Percentiles rank a stretch among this genome's conserved stretches.
Evolutionary conservation across 108 stramenopile genomes (phyloP).

Genomic region (Nitzschia sp.): DNA sequence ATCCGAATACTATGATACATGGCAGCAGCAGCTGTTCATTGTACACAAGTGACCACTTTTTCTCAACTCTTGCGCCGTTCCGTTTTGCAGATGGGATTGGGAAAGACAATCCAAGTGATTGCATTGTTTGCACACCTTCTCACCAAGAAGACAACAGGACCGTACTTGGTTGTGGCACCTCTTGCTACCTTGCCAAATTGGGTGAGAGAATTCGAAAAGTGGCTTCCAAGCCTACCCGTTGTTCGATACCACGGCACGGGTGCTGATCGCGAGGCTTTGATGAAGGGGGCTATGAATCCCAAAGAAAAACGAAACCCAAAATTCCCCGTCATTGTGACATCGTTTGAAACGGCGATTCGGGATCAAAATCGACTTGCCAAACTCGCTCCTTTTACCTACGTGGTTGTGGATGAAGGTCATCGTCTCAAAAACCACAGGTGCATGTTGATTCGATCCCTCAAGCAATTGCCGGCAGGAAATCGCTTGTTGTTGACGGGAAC

Average conservation of each 20-base stretch:
- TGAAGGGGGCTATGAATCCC: conserved; percentile 69
- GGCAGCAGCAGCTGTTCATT: neutral
- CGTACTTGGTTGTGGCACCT: conserved; percentile 95
- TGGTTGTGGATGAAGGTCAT: conserved; percentile 99
- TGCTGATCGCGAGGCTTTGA: conserved; percentile 78
- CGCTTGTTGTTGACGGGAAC: conserved; percentile 95
- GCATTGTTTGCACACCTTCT: conserved; percentile 92
- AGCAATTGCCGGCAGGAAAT: conserved; percentile 80
- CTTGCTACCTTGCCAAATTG: conserved; percentile 99
- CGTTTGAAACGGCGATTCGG: conserved; percentile 92
- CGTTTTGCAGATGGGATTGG: conserved; percentile 30
- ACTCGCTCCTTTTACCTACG: conserved; percentile 82
- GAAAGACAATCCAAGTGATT: conserved; percentile 95
- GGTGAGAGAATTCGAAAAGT: conserved; percentile 95
- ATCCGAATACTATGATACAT: neutral
- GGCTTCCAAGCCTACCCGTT: conserved; percentile 90
- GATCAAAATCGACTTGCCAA: conserved; percentile 78
- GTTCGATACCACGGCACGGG: conserved; percentile 93
- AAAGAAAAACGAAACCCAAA: conserved; percentile 56
- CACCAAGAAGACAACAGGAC: conserved; percentile 85
- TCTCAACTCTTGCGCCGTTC: neutral
- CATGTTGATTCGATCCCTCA: conserved; percentile 90
- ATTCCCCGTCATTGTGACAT: conserved; percentile 95
- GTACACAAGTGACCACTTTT: neutral
- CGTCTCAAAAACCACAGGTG: conserved; percentile 97